Conservation (phyloP, 2,329 filamentous ascomycete species). For the Trichocomaceae sp. region DNA sequence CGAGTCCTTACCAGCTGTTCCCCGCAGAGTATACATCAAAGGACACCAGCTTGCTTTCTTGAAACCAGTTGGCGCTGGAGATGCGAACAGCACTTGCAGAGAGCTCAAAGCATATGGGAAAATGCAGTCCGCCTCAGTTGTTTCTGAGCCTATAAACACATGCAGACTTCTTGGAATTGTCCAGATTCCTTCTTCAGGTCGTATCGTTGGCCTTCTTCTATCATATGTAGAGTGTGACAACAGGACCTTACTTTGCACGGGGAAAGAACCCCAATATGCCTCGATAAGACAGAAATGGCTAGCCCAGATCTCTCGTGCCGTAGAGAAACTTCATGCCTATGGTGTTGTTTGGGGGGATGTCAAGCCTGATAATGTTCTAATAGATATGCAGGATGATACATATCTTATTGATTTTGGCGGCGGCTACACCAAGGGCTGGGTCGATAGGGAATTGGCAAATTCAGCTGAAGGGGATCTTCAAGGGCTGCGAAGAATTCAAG, state of each 20-base stretch:
- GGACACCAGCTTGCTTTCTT: conserved; percentile 15
- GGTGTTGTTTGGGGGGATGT: conserved; percentile 1
- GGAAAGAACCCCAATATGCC: background rate
- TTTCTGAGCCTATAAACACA: background rate
- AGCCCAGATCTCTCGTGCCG: background rate
- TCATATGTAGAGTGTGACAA: background rate
- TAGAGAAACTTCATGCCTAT: background rate
- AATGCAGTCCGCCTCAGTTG: conserved; percentile 7
- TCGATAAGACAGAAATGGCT: conserved; percentile 1
- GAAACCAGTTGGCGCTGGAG: conserved; percentile 16
- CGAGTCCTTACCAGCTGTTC: conserved; percentile 14
- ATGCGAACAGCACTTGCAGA: conserved; percentile 12
- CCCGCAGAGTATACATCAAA: conserved; percentile 16
- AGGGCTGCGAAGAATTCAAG: background rate
- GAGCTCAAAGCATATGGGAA: conserved; percentile 14
- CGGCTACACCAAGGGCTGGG: conserved; percentile 3
- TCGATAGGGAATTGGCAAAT: conserved; percentile 5
- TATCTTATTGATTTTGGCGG: conserved; percentile 6
- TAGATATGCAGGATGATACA: background rate
- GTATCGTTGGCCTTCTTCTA: background rate
- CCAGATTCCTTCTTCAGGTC: background rate
- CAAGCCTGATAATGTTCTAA: conserved; percentile 5
- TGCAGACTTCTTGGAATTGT: background rate
- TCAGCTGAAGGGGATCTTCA: conserved; percentile 3
- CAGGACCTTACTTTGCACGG: background rate